A percentile compares a stretch with the other conserved stretches of the same genome.
phyloP scores from a whole-genome alignment of 306 rosid genomes.

The Castanea crenata region DNA sequence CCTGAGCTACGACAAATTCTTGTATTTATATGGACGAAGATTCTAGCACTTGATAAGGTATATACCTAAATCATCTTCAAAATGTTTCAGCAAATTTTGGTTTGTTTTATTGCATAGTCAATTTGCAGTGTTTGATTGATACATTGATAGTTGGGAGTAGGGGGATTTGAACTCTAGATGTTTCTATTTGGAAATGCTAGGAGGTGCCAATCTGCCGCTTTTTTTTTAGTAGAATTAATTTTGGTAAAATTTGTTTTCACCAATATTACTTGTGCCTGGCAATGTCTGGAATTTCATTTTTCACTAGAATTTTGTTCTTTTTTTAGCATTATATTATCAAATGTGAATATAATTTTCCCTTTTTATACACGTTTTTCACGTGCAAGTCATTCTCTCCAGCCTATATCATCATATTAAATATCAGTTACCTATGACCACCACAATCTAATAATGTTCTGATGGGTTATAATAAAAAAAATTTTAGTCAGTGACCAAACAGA shows the following conservation, averaged over 20 bases:
- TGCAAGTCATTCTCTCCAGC: too few relatives aligned
- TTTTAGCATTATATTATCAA: too few relatives aligned
- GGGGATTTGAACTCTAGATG: too few relatives aligned
- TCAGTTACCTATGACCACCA: background rate
- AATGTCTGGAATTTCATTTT: too few relatives aligned
- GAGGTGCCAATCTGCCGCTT: background rate
- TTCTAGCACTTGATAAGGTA: constrained; percentile 99
- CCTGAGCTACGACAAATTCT: constrained; percentile 94
- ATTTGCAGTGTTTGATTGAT: background rate
- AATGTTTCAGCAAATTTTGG: background rate
- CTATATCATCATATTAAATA: too few relatives aligned
- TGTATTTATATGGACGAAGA: constrained; percentile 97
- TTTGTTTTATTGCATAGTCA: background rate
- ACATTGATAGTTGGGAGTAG: too few relatives aligned
- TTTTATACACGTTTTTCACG: too few relatives aligned
- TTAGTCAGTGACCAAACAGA: background rate
- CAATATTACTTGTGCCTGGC: background rate
- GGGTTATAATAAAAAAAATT: background rate
- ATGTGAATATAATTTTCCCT: too few relatives aligned
- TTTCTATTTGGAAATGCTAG: too few relatives aligned
- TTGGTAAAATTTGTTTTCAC: background rate
- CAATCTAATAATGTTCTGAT: background rate
- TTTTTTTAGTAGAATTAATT: background rate
- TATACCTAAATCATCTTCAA: constrained; percentile 26
- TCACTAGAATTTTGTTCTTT: too few relatives aligned